These are phyloP conservation scores for Chaetomiaceae sp. DNA, from an alignment of 2,329 filamentous ascomycete genomes.

Conservation along the genomic window DNA sequence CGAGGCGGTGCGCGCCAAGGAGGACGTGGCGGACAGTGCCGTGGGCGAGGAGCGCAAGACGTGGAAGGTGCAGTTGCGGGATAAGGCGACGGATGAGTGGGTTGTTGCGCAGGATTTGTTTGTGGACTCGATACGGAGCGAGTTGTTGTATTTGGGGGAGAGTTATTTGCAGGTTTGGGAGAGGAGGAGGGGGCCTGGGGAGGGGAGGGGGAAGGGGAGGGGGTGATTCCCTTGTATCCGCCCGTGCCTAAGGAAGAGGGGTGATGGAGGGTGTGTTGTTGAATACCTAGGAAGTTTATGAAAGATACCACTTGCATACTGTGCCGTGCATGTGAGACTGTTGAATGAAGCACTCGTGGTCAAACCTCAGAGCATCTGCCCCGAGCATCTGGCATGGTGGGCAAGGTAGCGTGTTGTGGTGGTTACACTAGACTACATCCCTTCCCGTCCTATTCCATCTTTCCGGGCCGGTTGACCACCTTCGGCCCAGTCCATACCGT, in stretches of 20 bases:
- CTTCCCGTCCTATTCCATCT: not conserved
- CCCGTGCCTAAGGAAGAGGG: too few relatives aligned
- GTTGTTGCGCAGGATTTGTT: conserved; percentile 90
- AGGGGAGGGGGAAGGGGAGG: conserved; percentile 36
- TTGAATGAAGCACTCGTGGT: too few relatives aligned
- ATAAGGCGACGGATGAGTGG: conserved; percentile 82
- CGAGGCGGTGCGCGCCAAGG: conserved; percentile 71
- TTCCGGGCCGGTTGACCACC: not conserved
- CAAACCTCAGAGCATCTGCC: too few relatives aligned
- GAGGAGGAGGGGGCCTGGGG: conserved; percentile 56
- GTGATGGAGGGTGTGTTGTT: not conserved
- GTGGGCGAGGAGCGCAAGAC: conserved; percentile 75
- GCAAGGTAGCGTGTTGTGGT: too few relatives aligned
- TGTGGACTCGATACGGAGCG: conserved; percentile 82
- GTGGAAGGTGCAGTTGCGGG: conserved; percentile 88
- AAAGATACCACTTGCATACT: too few relatives aligned
- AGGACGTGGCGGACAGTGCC: conserved; percentile 78
- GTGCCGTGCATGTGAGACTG: too few relatives aligned
- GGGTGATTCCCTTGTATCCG: conserved; percentile 9
- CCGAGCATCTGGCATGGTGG: too few relatives aligned
- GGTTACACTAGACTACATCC: not conserved
- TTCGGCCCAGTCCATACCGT: not conserved
- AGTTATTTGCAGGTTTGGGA: conserved; percentile 97
- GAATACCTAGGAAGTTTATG: too few relatives aligned
- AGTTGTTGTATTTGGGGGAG: conserved; percentile 89